These are phyloP conservation scores for Diplodia seriata DNA, from an alignment of 2,329 filamentous ascomycete species.

Conservation along the genomic window DNA sequence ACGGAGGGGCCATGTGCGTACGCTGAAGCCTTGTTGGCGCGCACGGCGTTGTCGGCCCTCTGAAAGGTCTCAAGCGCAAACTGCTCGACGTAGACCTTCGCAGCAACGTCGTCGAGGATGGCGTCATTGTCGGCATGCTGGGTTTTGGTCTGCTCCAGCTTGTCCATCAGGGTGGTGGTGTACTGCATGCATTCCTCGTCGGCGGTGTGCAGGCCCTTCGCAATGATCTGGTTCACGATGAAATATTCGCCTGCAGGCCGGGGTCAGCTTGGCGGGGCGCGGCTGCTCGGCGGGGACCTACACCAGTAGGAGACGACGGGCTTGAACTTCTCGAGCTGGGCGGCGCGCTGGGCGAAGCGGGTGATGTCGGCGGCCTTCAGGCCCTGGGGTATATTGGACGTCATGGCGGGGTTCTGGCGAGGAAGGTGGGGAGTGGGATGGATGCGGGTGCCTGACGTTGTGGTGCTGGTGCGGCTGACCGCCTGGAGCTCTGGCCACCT, in stretches of 20 bases:
- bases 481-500: slow-evolving; percentile 29
- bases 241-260: slow-evolving; percentile 77
- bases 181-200: slow-evolving; percentile 81
- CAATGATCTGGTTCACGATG: slow-evolving; percentile 89
- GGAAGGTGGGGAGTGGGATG: slow-evolving; percentile 3
- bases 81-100: slow-evolving; percentile 91
- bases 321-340: slow-evolving; percentile 81
- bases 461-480: slow-evolving; percentile 8
- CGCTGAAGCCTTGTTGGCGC: slow-evolving; percentile 83
- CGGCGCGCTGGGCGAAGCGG: slow-evolving; percentile 82
- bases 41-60: slow-evolving; percentile 80
- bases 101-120: slow-evolving; percentile 82
- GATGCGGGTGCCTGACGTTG: slow-evolving; percentile 18
- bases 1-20: slow-evolving; percentile 45
- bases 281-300: slow-evolving; percentile 54
- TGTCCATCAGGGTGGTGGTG: slow-evolving; percentile 87
- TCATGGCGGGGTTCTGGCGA: slow-evolving; percentile 62
- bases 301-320: slow-evolving; percentile 96
- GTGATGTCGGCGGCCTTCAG: slow-evolving; percentile 82
- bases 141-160: slow-evolving; percentile 80
- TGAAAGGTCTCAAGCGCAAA: slow-evolving; percentile 90
- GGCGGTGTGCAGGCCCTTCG: slow-evolving; percentile 76
- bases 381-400: slow-evolving; percentile 70
- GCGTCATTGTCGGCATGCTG: slow-evolving; percentile 80
- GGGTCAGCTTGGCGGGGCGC: slow-evolving; percentile 33